phyloP scores from a whole-genome alignment of 2,329 filamentous ascomycete genomes.

The Pseudopyricularia javanii region DNA sequence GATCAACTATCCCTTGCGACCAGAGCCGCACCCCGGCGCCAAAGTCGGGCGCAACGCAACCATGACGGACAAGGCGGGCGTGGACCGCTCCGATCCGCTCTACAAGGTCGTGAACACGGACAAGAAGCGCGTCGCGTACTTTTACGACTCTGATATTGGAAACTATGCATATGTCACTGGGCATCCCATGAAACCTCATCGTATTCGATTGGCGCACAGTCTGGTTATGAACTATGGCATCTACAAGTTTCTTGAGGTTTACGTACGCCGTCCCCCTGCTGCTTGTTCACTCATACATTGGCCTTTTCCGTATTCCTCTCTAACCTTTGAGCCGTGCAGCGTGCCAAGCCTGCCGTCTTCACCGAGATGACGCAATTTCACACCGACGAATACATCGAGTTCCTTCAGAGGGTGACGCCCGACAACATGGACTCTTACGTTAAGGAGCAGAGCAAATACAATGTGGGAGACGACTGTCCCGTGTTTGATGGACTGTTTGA shows the following conservation, averaged over 20 bases:
- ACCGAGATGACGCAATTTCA: slow-evolving; percentile 93
- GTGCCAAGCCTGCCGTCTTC: slow-evolving; percentile 73
- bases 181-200: slow-evolving; percentile 98
- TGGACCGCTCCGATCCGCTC: slow-evolving; percentile 20
- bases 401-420: slow-evolving; percentile 86
- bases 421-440: slow-evolving; percentile 95
- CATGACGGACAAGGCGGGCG: neutral
- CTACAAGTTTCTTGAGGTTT: slow-evolving; percentile 94
- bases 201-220: slow-evolving; percentile 87
- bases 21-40: neutral
- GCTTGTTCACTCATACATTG: neutral
- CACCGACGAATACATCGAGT: slow-evolving; percentile 90
- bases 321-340: slow-evolving; percentile 30
- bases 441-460: slow-evolving; percentile 86
- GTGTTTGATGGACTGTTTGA: slow-evolving; percentile 97
- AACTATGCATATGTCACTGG: slow-evolving; percentile 96
- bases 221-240: slow-evolving; percentile 93
- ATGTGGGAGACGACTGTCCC: slow-evolving; percentile 92
- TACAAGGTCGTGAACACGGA: slow-evolving; percentile 28
- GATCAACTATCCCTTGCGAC: neutral
- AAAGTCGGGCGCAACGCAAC: neutral
- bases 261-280: slow-evolving; percentile 49
- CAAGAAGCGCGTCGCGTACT: slow-evolving; percentile 84
- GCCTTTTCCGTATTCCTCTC: slow-evolving; percentile 21
- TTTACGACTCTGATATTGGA: slow-evolving; percentile 96